phyloP scores from a whole-genome alignment of 306 rosid genomes.

The Ammopiptanthus mongolicus region DNA sequence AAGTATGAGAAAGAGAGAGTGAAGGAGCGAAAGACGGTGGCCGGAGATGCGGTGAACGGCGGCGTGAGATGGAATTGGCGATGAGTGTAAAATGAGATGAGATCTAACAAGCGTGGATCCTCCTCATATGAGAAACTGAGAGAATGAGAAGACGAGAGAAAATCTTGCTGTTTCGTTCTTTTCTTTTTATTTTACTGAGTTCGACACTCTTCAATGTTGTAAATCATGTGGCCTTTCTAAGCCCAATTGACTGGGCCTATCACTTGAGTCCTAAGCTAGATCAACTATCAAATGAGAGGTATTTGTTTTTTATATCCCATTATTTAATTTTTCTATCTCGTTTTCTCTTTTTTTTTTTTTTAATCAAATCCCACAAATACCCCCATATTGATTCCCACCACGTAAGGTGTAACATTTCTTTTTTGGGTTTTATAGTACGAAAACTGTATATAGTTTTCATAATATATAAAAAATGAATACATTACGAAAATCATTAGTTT shows the following conservation, averaged over 20 bases:
- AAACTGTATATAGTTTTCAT: no score
- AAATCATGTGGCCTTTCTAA: background rate
- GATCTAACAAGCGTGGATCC: background rate
- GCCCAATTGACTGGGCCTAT: background rate
- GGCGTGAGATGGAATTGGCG: background rate
- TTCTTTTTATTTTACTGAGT: background rate
- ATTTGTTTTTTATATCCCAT: no score
- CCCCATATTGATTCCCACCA: no score
- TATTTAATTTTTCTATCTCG: no score
- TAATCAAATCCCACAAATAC: no score
- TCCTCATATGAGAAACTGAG: background rate
- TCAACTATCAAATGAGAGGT: no score
- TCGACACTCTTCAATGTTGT: background rate
- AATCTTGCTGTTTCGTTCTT: background rate
- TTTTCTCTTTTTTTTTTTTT: no score
- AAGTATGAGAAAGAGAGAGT: background rate
- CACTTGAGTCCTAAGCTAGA: background rate
- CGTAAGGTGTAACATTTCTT: no score
- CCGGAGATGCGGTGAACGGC: constrained; percentile 18
- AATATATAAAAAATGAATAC: no score
- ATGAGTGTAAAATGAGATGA: background rate
- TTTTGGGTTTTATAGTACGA: no score
- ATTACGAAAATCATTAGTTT: no score
- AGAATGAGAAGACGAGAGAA: background rate
- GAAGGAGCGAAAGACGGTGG: background rate